phyloP scores from a whole-genome alignment of 2,329 filamentous ascomycete genomes.

The Aspergillus tubingensis region DNA sequence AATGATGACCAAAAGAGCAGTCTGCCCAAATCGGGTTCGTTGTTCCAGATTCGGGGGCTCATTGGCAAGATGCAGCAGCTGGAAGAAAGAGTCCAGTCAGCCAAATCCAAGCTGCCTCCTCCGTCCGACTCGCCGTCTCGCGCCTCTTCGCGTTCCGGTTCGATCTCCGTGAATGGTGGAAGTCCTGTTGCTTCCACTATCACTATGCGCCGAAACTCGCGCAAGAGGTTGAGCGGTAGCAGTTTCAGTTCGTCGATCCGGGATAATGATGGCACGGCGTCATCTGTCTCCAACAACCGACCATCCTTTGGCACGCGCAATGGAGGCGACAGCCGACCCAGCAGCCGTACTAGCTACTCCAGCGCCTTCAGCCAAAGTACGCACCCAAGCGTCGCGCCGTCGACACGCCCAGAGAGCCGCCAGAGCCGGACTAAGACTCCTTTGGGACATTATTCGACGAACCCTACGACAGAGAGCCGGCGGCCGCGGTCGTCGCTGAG shows the following conservation, averaged over 20 bases:
- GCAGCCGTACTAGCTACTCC: conserved; percentile 68
- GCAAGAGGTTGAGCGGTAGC: conserved; percentile 46
- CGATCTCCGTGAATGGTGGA: conserved; percentile 44
- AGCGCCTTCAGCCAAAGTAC: conserved; percentile 45
- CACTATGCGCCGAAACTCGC: conserved; percentile 53
- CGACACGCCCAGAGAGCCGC: conserved; percentile 65
- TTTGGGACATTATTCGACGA: conserved; percentile 56
- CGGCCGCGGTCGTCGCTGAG: conserved; percentile 73
- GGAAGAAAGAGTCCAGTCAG: conserved; percentile 88
- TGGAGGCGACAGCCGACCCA: conserved; percentile 63
- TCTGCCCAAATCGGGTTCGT: conserved; percentile 66
- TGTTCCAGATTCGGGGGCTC: conserved; percentile 88
- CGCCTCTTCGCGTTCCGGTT: conserved; percentile 69
- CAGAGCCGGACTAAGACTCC: conserved; percentile 67
- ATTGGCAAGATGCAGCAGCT: conserved; percentile 97
- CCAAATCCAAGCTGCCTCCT: conserved; percentile 85
- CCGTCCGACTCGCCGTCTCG: conserved; percentile 76
- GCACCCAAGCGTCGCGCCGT: conserved; percentile 36
- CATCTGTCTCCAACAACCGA: conserved; percentile 36
- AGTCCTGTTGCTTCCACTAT: conserved; percentile 56
- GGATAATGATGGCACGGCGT: conserved; percentile 40
- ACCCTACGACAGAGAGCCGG: conserved; percentile 51
- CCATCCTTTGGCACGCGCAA: conserved; percentile 53
- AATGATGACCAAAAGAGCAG: conserved; percentile 49
- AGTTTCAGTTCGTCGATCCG: conserved; percentile 42